These are phyloP conservation scores for Aspergillus sp. DNA, from an alignment of 2,329 filamentous ascomycete genomes.

Conservation along the genomic window DNA sequence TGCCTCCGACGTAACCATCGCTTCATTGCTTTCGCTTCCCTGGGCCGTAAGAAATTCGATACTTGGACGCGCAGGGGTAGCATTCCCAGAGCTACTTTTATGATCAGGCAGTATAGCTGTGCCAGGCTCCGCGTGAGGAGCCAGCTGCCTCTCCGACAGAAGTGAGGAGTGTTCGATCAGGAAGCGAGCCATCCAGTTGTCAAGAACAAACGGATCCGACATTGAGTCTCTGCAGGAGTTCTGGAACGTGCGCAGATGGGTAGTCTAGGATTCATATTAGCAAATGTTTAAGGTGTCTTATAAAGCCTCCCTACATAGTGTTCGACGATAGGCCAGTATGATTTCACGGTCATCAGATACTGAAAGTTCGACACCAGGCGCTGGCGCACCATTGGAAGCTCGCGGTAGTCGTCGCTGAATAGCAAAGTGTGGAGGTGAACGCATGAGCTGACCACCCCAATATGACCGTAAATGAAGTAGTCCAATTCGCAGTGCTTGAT, in stretches of 20 bases:
- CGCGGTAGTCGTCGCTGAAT: slow-evolving; percentile 16
- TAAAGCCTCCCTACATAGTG: slow-evolving; percentile 11
- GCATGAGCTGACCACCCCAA: slow-evolving; percentile 23
- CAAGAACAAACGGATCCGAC: slow-evolving; percentile 20
- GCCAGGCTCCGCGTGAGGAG: neutral
- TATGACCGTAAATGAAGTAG: slow-evolving; percentile 22
- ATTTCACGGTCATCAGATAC: slow-evolving; percentile 22
- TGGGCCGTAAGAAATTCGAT: neutral
- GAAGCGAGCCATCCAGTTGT: slow-evolving; percentile 27
- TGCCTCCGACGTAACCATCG: neutral
- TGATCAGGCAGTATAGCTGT: neutral
- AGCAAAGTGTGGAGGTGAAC: slow-evolving; percentile 22
- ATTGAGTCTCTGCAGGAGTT: slow-evolving; percentile 19
- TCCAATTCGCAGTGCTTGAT: slow-evolving; percentile 19
- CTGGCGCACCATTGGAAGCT: slow-evolving; percentile 14
- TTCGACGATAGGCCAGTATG: slow-evolving; percentile 21
- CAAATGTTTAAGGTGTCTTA: neutral
- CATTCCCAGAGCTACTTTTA: neutral
- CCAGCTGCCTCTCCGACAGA: slow-evolving; percentile 14
- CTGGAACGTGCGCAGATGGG: slow-evolving; percentile 22
- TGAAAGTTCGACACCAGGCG: slow-evolving; percentile 21
- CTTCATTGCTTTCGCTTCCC: neutral
- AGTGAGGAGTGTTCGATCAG: slow-evolving; percentile 22
- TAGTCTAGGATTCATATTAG: slow-evolving; percentile 7
- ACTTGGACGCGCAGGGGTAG: neutral